Conservation (phyloP, 2,329 filamentous ascomycete genomes). For the Dothistroma septosporum region DNA sequence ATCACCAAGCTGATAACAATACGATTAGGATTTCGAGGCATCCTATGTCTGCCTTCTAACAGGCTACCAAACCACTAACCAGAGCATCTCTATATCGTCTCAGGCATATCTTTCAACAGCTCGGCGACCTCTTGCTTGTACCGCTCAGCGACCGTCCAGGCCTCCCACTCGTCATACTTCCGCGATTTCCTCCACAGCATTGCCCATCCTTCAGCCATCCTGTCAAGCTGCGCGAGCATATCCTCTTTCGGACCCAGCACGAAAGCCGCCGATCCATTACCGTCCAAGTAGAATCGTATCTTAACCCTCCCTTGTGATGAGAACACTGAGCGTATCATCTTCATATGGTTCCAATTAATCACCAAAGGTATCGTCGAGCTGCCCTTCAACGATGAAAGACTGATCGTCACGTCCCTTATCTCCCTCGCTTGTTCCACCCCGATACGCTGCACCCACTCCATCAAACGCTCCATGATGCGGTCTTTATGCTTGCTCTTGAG, state of each 20-base stretch:
- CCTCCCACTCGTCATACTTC: slow-evolving; percentile 16
- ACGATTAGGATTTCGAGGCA: neutral
- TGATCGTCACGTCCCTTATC: slow-evolving; percentile 21
- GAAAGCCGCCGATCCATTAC: slow-evolving; percentile 18
- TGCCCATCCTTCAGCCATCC: slow-evolving; percentile 15
- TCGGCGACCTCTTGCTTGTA: slow-evolving; percentile 16
- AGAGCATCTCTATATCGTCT: slow-evolving; percentile 6
- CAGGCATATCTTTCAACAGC: slow-evolving; percentile 21
- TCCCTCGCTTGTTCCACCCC: slow-evolving; percentile 16
- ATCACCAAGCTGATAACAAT: neutral
- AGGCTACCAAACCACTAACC: neutral
- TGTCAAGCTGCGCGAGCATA: slow-evolving; percentile 16
- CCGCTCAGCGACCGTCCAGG: slow-evolving; percentile 13
- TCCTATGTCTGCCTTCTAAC: neutral
- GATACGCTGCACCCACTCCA: slow-evolving; percentile 10
- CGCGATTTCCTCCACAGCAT: slow-evolving; percentile 17
- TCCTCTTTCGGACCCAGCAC: slow-evolving; percentile 10
- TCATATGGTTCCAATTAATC: slow-evolving; percentile 23
- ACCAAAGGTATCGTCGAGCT: slow-evolving; percentile 3
- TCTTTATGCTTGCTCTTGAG: slow-evolving; percentile 20
- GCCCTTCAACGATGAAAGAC: slow-evolving; percentile 18
- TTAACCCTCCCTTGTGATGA: slow-evolving; percentile 16
- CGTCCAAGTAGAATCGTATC: slow-evolving; percentile 18
- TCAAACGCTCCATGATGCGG: slow-evolving; percentile 11
- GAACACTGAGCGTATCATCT: slow-evolving; percentile 11